phyloP scores from a whole-genome alignment of 1,284 basidiomycete genomes.

The Ustilago tritici region DNA sequence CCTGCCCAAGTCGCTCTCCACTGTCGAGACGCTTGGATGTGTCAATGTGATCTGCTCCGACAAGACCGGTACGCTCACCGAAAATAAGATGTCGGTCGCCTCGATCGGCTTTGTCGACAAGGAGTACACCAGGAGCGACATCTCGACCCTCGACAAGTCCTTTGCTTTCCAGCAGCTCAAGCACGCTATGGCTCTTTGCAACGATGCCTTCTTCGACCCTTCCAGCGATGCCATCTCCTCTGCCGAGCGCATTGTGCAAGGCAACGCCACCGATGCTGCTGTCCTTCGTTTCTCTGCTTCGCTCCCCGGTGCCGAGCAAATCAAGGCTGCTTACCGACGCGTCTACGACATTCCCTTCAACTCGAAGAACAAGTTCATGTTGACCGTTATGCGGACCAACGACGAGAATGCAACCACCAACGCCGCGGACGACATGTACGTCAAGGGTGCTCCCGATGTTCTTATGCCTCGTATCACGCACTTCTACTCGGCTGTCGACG shows the following conservation, averaged over 20 bases:
- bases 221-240: constrained; percentile 29
- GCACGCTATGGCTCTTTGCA: constrained; percentile 75
- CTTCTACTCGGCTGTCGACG: constrained; percentile 32
- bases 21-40: constrained; percentile 78
- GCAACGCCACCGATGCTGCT: constrained; percentile 78
- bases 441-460: constrained; percentile 66
- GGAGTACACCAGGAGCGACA: constrained; percentile 33
- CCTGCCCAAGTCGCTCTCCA: constrained; percentile 75
- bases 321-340: constrained; percentile 69
- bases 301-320: constrained; percentile 68
- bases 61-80: constrained; percentile 81
- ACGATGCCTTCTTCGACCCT: constrained; percentile 75
- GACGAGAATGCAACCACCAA: constrained; percentile 68
- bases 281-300: constrained; percentile 76
- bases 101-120: constrained; percentile 71
- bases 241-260: constrained; percentile 72
- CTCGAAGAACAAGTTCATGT: constrained; percentile 79
- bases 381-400: constrained; percentile 70
- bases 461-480: constrained; percentile 70
- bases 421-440: constrained; percentile 46
- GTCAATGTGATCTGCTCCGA: constrained; percentile 79
- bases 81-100: constrained; percentile 72
- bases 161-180: constrained; percentile 60
- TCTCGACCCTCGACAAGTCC: constrained; percentile 31
- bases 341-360: constrained; percentile 74